Evolutionary conservation across 306 rosid genomes (phyloP).

Genomic region (Ormosia semicastrata): DNA sequence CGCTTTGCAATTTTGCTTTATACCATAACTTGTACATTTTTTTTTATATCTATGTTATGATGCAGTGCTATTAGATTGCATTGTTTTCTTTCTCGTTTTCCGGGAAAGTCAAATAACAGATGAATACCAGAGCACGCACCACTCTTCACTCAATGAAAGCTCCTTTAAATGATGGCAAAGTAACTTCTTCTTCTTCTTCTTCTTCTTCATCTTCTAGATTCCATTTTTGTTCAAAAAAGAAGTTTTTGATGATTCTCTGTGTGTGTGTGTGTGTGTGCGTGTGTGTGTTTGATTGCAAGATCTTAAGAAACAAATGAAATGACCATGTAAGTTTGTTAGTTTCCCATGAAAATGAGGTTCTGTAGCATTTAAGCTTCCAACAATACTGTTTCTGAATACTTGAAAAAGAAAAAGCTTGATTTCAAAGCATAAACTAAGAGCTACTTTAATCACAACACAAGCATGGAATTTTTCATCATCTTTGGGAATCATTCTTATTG

Average conservation of each 20-base stretch:
- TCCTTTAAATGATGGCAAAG: constrained; percentile 64
- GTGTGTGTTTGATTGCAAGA: background rate
- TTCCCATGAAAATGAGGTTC: constrained; percentile 28
- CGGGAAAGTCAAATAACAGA: constrained; percentile 37
- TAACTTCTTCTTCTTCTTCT: constrained; percentile 32
- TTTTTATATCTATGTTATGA: background rate
- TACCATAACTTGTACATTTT: background rate
- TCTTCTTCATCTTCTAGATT: background rate
- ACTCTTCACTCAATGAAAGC: constrained; percentile 63
- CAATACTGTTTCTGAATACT: constrained; percentile 22
- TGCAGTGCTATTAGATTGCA: constrained; percentile 33
- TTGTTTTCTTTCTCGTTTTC: constrained; percentile 44
- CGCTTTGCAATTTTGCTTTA: constrained; percentile 8
- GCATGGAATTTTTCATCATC: constrained; percentile 22
- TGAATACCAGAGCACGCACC: constrained; percentile 74
- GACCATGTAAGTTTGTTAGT: constrained; percentile 19
- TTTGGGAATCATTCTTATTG: constrained; percentile 28
- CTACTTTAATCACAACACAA: constrained; percentile 19
- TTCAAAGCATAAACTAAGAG: constrained; percentile 17
- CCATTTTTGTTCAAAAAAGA: background rate
- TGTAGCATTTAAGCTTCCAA: background rate
- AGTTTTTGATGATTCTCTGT: background rate
- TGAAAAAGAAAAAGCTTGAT: constrained; percentile 35
- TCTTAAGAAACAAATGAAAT: constrained; percentile 20
- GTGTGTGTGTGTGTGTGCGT: too few relatives aligned